These are phyloP conservation scores for Debaryomycetaceae sp. DNA, from an alignment of 1,139 yeast species.

Conservation along the genomic window DNA sequence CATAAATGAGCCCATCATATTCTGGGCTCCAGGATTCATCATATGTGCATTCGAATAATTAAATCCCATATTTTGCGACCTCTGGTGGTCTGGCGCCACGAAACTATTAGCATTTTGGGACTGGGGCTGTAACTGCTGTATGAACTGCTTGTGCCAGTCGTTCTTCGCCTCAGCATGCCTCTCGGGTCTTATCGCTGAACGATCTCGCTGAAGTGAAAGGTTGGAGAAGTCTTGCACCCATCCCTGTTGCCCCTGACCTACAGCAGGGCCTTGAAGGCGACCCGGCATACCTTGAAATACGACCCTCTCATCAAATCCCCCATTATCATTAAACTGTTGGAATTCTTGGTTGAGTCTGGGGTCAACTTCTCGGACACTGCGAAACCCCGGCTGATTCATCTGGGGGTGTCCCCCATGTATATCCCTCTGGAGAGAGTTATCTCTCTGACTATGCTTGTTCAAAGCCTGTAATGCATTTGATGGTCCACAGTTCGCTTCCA, in stretches of 20 bases:
- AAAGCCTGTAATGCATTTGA: slow-evolving; percentile 34
- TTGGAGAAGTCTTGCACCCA: slow-evolving; percentile 38
- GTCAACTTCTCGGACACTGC: slow-evolving; percentile 18
- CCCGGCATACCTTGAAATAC: neutral
- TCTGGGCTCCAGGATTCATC: slow-evolving; percentile 10
- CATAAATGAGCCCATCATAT: slow-evolving; percentile 16
- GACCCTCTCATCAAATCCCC: neutral
- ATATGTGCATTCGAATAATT: slow-evolving; percentile 6
- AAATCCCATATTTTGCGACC: slow-evolving; percentile 6
- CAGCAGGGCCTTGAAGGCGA: neutral
- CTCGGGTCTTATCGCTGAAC: slow-evolving; percentile 5
- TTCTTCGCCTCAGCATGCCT: slow-evolving; percentile 4
- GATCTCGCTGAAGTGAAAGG: slow-evolving; percentile 14
- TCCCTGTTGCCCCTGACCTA: slow-evolving; percentile 8
- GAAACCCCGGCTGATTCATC: slow-evolving; percentile 9
- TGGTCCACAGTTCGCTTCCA: slow-evolving; percentile 39
- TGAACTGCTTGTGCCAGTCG: slow-evolving; percentile 31
- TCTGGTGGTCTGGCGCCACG: slow-evolving; percentile 8
- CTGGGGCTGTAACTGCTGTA: slow-evolving; percentile 13
- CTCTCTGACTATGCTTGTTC: slow-evolving; percentile 31
- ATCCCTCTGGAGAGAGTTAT: slow-evolving; percentile 31
- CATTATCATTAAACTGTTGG: slow-evolving; percentile 22
- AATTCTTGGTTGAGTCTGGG: slow-evolving; percentile 33
- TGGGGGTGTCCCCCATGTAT: slow-evolving; percentile 7
- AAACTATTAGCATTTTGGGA: neutral